These are phyloP conservation scores for Peltaster fructicola DNA, from an alignment of 2,329 filamentous ascomycete species.

Conservation along the genomic window DNA sequence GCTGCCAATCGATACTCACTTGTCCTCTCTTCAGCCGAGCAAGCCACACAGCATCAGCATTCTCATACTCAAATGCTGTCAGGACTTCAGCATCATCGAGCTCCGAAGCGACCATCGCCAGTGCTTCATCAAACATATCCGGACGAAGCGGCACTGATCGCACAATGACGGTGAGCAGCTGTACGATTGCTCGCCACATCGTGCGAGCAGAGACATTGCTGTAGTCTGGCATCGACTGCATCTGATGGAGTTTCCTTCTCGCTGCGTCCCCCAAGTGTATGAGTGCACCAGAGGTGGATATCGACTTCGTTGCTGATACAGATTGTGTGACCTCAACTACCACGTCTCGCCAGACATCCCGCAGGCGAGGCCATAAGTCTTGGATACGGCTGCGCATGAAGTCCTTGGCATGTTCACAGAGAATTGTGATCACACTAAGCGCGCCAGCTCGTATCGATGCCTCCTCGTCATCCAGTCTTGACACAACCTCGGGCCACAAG, in stretches of 20 bases:
- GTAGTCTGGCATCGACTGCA: too few species aligned
- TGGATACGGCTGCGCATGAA: constrained; percentile 66
- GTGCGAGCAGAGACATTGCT: constrained; percentile 37
- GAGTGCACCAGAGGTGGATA: constrained; percentile 13
- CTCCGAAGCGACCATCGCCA: constrained; percentile 38
- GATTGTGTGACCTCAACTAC: constrained; percentile 1
- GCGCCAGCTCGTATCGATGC: constrained; percentile 53
- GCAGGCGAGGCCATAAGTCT: constrained; percentile 42
- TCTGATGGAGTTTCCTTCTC: constrained; percentile 1
- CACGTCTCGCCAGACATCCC: constrained; percentile 10
- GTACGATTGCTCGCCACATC: constrained; percentile 45
- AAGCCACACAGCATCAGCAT: constrained; percentile 68
- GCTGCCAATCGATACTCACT: too few species aligned
- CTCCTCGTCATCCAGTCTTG: constrained; percentile 49
- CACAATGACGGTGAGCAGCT: constrained; percentile 43
- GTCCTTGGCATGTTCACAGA: constrained; percentile 58
- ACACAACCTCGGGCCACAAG: constrained; percentile 68
- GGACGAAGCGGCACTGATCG: constrained; percentile 47
- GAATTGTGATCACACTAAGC: constrained; percentile 46
- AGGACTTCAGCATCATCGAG: constrained; percentile 28
- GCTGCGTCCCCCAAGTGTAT: constrained; percentile 28
- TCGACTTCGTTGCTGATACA: constrained; percentile 7
- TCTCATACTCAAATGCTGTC: constrained; percentile 43
- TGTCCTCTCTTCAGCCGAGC: too few species aligned
- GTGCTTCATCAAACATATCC: constrained; percentile 51